These are phyloP conservation scores for Lumnitzera littorea DNA, from an alignment of 345 rosid species.

Conservation along the genomic window DNA sequence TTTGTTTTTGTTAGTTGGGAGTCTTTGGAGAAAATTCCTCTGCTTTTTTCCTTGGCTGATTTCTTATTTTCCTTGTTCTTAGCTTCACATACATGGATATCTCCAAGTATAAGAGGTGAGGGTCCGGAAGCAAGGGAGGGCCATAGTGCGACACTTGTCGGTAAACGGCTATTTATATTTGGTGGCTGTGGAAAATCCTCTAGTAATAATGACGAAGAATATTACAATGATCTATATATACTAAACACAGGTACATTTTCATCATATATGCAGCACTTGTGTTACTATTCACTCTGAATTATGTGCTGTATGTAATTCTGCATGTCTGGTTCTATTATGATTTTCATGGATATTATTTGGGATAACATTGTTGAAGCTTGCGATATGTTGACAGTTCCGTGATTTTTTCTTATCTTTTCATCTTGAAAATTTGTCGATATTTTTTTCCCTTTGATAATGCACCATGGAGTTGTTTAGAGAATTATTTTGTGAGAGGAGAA, in stretches of 20 bases:
- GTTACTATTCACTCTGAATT: not conserved
- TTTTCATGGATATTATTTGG: too few relatives aligned
- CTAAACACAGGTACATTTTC: conserved; percentile 68
- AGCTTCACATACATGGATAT: conserved; percentile 87
- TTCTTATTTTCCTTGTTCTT: conserved; percentile 9
- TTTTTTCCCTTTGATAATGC: too few relatives aligned
- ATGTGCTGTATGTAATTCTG: too few relatives aligned
- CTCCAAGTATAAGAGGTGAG: conserved; percentile 84
- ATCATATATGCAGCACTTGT: not conserved
- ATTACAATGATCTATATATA: conserved; percentile 82
- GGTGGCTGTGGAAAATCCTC: conserved; percentile 92
- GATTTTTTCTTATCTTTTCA: too few relatives aligned
- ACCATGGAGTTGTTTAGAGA: not conserved
- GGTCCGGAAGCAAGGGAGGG: conserved; percentile 96
- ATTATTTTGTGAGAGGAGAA: not conserved
- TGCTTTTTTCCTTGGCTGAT: too few relatives aligned
- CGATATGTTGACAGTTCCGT: too few relatives aligned
- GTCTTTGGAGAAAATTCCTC: not conserved
- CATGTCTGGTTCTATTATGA: not conserved
- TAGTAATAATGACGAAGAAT: conserved; percentile 54
- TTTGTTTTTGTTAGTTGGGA: conserved; percentile 8
- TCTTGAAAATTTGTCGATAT: too few relatives aligned
- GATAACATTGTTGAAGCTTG: too few relatives aligned
- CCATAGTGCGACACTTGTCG: conserved; percentile 87
- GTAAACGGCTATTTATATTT: conserved; percentile 78